phyloP scores from a whole-genome alignment of 768 basidiomycete species.

The Antrodiella citrinella region DNA sequence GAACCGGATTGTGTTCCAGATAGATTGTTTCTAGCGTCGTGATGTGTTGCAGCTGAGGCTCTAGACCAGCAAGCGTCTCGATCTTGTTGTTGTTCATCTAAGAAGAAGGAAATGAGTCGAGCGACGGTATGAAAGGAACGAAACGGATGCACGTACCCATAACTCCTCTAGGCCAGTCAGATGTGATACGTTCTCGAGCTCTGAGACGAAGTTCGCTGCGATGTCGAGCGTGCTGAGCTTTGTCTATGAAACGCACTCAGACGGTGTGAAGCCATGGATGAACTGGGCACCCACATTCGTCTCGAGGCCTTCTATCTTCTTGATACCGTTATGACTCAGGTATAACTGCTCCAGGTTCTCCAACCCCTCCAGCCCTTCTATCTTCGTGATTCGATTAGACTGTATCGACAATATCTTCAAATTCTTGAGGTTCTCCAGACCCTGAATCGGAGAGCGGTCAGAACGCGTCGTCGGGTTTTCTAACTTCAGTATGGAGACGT shows the following conservation, averaged over 20 bases:
- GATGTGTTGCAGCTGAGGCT: constrained; percentile 55
- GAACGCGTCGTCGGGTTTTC: too few species aligned
- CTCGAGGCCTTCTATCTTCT: constrained; percentile 76
- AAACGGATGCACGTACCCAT: constrained; percentile 54
- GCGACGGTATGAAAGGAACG: neutral
- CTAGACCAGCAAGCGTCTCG: constrained; percentile 56
- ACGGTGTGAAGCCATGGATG: neutral
- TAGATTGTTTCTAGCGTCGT: constrained; percentile 78
- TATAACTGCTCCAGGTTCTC: constrained; percentile 81
- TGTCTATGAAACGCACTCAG: too few species aligned
- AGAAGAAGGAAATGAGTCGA: neutral
- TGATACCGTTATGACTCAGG: constrained; percentile 88
- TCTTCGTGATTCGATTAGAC: constrained; percentile 85
- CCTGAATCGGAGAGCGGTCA: constrained; percentile 32
- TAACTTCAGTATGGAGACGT: too few species aligned
- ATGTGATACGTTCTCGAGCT: constrained; percentile 78
- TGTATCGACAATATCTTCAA: constrained; percentile 85
- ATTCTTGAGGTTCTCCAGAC: constrained; percentile 57
- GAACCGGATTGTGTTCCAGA: constrained; percentile 92
- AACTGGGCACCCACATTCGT: constrained; percentile 51
- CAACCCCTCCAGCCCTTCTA: constrained; percentile 74
- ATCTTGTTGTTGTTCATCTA: constrained; percentile 90
- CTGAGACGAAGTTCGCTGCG: constrained; percentile 74
- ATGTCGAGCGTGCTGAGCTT: constrained; percentile 84
- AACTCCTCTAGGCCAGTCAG: constrained; percentile 77